Base-by-base conservation (phyloP, 768 basidiomycete species). In the Phallus indusiatus region DNA sequence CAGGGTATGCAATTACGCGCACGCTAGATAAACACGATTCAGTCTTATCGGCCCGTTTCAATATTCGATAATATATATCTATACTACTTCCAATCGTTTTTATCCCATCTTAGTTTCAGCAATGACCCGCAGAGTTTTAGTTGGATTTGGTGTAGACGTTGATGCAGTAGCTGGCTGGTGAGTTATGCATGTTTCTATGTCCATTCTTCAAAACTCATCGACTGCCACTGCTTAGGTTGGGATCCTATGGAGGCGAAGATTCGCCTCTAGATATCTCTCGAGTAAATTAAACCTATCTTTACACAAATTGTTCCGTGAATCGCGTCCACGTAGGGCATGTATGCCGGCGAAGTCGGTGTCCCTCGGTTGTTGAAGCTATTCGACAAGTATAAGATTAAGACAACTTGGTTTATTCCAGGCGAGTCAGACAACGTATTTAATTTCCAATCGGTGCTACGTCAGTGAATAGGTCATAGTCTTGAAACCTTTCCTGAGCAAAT, bases 371-470 rank as follows among this genome's bases (percentile, higher is more conserved):
- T 89, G 63, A 87, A 86, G 69, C 70, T 88, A 20, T 88, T 89
- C 71, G 72, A 76, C 34, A 88, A 87, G 70, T 85, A 85, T 67
- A 73, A 75, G n/a, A 82, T 81, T 61, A 77, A 71, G 68, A 82
- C 85, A 21, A 86, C 82, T 10, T 88, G 85, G 85, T 89, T 88
- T 68, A 86, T 88, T 56, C 85, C 86, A 22, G 86, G 85, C 79
- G 64, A 22, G 61, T 64, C 35, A 12, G 8, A 11, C 42, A 7
- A 28, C n/a, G 22, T 11, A 28, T 53, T 7, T 17, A 21, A 35
- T 22, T 48, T 49, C 35, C 34, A 16, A 35, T 1, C 28, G 46
- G 34, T 12, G 14, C 47, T 46, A 10, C 42, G 5, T 42, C n/a
- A 42, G 42, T 2, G 42, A 10, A 8, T 60, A 81, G 83, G 84